Conservation (phyloP, 768 basidiomycete genomes). For the Floccularia luteovirens region DNA sequence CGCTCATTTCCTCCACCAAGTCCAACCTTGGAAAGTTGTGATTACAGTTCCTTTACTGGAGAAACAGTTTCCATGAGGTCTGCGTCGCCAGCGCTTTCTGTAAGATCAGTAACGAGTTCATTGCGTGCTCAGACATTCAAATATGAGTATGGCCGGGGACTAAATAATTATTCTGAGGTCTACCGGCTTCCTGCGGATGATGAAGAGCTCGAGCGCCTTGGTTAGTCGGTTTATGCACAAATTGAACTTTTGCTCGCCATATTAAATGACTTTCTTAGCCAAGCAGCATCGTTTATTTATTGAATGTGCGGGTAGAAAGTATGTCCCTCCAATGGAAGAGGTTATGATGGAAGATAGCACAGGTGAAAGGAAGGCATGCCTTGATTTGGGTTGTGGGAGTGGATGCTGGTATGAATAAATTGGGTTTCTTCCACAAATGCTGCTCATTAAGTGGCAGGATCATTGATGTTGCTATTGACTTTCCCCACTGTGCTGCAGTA, state of each 20-base stretch:
- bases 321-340: conserved; percentile 48
- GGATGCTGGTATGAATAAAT: conserved; percentile 54
- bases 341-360: conserved; percentile 53
- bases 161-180: conserved; percentile 76
- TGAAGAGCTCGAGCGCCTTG: conserved; percentile 63
- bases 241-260: background rate
- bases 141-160: conserved; percentile 57
- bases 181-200: conserved; percentile 76
- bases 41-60: conserved; percentile 48
- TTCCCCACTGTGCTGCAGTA: conserved; percentile 58
- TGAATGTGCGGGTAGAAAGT: conserved; percentile 53
- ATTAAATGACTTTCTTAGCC: conserved; percentile 36
- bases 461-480: conserved; percentile 65
- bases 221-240: conserved; percentile 27
- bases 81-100: conserved; percentile 58
- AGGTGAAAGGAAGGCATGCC: conserved; percentile 50
- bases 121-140: conserved; percentile 50
- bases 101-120: conserved; percentile 62
- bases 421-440: background rate
- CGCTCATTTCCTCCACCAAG: conserved; percentile 30
- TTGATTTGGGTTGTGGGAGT: conserved; percentile 78
- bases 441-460: conserved; percentile 40
- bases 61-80: conserved; percentile 45
- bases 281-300: conserved; percentile 62
- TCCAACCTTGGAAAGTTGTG: conserved; percentile 28